Evolutionary conservation across 495 filamentous ascomycete genomes (phyloP).

Genomic region (Penicillium simplicissimum): DNA sequence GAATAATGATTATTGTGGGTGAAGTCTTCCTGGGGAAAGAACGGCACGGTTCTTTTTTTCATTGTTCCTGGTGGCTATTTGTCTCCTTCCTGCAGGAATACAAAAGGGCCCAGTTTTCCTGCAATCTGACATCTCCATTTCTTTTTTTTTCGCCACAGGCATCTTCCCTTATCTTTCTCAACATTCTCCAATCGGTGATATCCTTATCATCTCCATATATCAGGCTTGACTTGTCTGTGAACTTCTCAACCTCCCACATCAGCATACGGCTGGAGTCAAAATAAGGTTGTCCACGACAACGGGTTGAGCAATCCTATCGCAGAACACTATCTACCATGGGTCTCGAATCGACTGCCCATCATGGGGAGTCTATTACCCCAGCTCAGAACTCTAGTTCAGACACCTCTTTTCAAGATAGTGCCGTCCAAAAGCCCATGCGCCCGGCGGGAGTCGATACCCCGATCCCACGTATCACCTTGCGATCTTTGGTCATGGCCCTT

Average conservation of each 20-base stretch:
- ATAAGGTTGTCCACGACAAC: background rate
- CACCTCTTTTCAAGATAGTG: conserved; percentile 29
- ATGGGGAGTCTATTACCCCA: conserved; percentile 43
- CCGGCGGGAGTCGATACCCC: conserved; percentile 39
- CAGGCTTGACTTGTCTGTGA: background rate
- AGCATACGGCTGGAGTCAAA: background rate
- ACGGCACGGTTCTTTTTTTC: background rate
- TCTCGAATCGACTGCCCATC: conserved; percentile 34
- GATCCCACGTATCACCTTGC: conserved; percentile 44
- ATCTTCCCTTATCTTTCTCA: conserved; percentile 18
- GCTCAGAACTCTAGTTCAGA: conserved; percentile 28
- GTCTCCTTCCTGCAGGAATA: conserved; percentile 10
- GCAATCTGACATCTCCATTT: background rate
- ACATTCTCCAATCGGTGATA: conserved; percentile 6
- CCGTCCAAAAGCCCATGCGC: conserved; percentile 28
- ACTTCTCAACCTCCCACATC: background rate
- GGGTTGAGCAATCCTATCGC: background rate
- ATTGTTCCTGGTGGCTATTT: conserved; percentile 1
- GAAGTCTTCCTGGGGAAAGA: conserved; percentile 10
- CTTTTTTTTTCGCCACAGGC: background rate
- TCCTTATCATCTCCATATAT: background rate
- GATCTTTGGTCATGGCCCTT: conserved; percentile 52
- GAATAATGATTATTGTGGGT: background rate
- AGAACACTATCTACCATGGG: conserved; percentile 31
- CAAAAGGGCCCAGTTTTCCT: conserved; percentile 26